Evolutionary conservation across 2,329 filamentous ascomycete genomes (phyloP), one percentile per base, ranked within the genome.

Genomic region (Phialophora expanda): DNA sequence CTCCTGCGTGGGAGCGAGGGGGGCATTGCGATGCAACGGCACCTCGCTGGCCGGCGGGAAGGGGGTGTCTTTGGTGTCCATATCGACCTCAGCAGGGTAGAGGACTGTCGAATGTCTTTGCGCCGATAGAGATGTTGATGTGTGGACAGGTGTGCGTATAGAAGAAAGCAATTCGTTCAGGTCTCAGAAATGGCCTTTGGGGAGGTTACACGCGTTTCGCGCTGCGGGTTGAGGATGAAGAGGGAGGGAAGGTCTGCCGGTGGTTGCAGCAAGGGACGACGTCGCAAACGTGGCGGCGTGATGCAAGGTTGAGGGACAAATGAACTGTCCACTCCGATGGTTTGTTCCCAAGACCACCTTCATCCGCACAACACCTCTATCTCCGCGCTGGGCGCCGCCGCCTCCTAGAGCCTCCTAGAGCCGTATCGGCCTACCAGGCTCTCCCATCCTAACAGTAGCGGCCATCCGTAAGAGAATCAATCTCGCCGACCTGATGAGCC

Each of bases 1-100:
- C 79, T 99, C 94, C 69, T 98, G 93, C 17, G 93, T 96, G 17
- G 95, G 94, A 22, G 94, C 92, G 64, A 89, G 85, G 12, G 82
- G 76, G 66, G 76, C 69, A 71, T 69, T 73, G 24, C 66, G 66
- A 50, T 72, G 71, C 5, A 70, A 61, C 50, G 65, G 67, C 6
- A 67, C 59, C 6, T 72, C 69, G 32, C 51, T 55, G n/a, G 66
- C 60, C n/a, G 71, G 68, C 34, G 70, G 61, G 28, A 72, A 71
- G n/a, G 65, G 59, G n/a, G 67, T 61, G 20, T 69, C 66, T 65
- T 71, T 70, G 28, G 67, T 56, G 26, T 72, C 71, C 71, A 72
- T 72, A 14, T 48, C 62, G 56, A 22, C 4, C 28, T 50, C 9
- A 28, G 9, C 44, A 30, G 20, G 26, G n/a, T 9, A 44, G 22